Evolutionary conservation across 805 yeast genomes (phyloP).

Genomic region (Metschnikowia anglica): DNA sequence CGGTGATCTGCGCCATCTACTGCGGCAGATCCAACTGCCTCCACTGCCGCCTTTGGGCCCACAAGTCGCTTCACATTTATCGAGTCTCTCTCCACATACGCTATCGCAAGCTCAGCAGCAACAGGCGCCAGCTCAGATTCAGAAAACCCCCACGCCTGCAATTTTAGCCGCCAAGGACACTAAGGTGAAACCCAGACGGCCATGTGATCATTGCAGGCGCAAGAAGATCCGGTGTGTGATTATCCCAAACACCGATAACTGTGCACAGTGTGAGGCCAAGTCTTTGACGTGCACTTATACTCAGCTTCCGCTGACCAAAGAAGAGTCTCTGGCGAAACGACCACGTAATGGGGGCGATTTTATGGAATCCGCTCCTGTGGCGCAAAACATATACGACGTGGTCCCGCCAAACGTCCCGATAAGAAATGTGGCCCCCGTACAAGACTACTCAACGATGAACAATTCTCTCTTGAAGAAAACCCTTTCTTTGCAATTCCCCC

Average conservation of each 20-base stretch:
- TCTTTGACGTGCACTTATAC: conserved; percentile 72
- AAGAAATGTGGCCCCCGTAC: conserved; percentile 57
- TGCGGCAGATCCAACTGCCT: conserved; percentile 8
- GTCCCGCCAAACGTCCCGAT: conserved; percentile 45
- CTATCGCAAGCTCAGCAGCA: background rate
- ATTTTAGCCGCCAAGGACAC: background rate
- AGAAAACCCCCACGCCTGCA: background rate
- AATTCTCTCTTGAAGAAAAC: conserved; percentile 67
- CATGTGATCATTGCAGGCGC: conserved; percentile 84
- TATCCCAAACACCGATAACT: conserved; percentile 58
- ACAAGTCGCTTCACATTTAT: background rate
- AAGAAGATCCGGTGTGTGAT: conserved; percentile 78
- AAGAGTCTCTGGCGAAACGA: conserved; percentile 49
- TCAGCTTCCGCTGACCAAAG: conserved; percentile 9
- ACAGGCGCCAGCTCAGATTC: background rate
- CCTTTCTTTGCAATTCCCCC: conserved; percentile 77
- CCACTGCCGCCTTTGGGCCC: conserved; percentile 8
- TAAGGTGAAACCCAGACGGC: conserved; percentile 36
- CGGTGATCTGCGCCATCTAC: conserved; percentile 2
- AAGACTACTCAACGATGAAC: conserved; percentile 63
- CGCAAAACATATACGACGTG: conserved; percentile 16
- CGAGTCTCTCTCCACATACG: background rate
- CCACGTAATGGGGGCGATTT: conserved; percentile 14
- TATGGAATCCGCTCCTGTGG: background rate
- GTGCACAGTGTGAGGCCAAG: conserved; percentile 75